Conservation (phyloP, 2,329 filamentous ascomycete species). For the Fusarium sp. region DNA sequence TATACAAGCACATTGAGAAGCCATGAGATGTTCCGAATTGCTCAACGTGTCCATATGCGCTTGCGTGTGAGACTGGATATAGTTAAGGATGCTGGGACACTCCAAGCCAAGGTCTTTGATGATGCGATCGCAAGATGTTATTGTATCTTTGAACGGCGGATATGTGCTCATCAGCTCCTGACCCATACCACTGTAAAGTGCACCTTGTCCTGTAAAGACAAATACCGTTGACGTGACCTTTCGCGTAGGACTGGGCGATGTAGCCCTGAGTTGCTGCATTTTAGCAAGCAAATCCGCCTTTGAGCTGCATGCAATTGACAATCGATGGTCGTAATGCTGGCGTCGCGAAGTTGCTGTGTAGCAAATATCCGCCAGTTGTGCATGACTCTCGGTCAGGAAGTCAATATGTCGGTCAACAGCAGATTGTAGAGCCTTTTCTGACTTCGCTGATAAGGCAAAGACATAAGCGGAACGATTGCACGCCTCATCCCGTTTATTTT, state of each 20-base stretch:
- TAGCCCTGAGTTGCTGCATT: background rate
- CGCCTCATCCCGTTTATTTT: too few relatives aligned
- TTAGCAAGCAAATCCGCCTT: background rate
- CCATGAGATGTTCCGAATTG: background rate
- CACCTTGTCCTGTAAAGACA: slow-evolving; percentile 5
- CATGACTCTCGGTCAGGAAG: too few relatives aligned
- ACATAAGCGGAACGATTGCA: background rate
- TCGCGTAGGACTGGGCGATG: background rate
- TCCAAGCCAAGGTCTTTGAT: background rate
- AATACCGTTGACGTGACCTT: background rate
- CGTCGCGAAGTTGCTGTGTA: too few relatives aligned
- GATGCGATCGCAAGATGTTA: background rate
- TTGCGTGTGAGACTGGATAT: background rate
- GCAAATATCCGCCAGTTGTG: too few relatives aligned
- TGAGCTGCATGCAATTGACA: too few relatives aligned
- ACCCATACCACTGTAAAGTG: background rate
- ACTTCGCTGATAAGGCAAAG: background rate
- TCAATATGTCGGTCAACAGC: too few relatives aligned
- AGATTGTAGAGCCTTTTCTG: too few relatives aligned
- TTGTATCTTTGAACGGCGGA: background rate
- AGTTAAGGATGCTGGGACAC: background rate
- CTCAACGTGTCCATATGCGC: too few relatives aligned
- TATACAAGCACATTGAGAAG: background rate
- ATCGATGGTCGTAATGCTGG: too few relatives aligned
- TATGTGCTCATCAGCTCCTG: background rate